A percentile compares a stretch with the other conserved stretches of the same genome.
phyloP scores from a whole-genome alignment of 1,284 basidiomycete species.

The Veloboletus limbatus region DNA sequence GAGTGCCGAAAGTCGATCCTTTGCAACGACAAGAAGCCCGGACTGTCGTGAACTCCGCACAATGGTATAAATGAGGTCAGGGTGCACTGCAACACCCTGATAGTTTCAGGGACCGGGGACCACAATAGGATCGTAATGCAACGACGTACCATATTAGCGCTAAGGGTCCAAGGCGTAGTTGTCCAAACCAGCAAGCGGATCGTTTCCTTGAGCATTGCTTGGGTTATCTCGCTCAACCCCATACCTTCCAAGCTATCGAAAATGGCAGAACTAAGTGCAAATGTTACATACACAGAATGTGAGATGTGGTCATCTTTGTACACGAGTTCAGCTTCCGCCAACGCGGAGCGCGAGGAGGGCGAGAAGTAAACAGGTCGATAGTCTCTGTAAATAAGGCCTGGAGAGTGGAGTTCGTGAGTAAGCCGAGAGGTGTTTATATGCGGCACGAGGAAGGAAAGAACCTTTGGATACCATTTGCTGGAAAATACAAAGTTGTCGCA shows the following conservation, averaged over 20 bases:
- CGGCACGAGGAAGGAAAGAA: conserved; percentile 20
- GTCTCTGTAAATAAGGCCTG: conserved; percentile 82
- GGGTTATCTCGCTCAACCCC: conserved; percentile 14
- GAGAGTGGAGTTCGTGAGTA: background rate
- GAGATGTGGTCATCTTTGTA: conserved; percentile 91
- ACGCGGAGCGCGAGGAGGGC: conserved; percentile 89
- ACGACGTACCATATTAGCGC: conserved; percentile 83
- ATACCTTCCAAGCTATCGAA: conserved; percentile 14
- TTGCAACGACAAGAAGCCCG: conserved; percentile 61
- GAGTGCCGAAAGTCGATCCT: conserved; percentile 61
- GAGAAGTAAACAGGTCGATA: conserved; percentile 95
- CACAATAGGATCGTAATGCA: background rate
- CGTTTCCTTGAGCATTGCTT: conserved; percentile 19
- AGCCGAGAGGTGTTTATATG: background rate
- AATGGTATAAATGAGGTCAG: conserved; percentile 71
- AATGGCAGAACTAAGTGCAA: conserved; percentile 48
- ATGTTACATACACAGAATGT: conserved; percentile 84
- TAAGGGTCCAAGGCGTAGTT: conserved; percentile 97
- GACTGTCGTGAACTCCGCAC: conserved; percentile 39
- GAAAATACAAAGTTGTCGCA: conserved; percentile 86
- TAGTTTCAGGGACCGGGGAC: background rate
- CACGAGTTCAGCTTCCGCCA: conserved; percentile 93
- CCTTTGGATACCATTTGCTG: conserved; percentile 87
- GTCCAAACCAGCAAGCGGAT: conserved; percentile 90
- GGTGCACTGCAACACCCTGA: conserved; percentile 84